Evolutionary conservation across 345 rosid genomes (phyloP).

Genomic region (Salix brachista): DNA sequence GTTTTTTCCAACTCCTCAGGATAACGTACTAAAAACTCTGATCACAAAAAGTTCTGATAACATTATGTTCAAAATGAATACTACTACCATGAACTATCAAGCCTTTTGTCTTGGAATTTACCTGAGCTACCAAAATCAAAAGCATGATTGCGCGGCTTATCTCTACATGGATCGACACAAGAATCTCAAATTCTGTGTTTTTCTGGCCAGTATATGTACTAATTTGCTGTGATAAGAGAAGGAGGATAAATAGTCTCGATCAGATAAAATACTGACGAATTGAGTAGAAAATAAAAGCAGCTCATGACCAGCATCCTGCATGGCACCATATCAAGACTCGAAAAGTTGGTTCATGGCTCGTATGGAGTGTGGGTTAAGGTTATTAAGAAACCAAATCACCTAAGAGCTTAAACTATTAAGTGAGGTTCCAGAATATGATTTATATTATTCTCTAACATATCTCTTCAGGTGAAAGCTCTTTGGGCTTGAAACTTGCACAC

Average conservation of each 20-base stretch:
- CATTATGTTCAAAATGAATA: no score
- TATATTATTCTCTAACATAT: no score
- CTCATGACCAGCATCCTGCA: background rate
- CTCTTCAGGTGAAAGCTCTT: no score
- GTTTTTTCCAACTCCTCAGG: background rate
- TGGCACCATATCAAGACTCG: background rate
- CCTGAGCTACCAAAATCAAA: constrained; percentile 41
- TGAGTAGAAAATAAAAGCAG: background rate
- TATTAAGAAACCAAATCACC: no score
- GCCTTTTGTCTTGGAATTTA: constrained; percentile 1
- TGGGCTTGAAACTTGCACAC: no score
- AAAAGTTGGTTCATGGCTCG: background rate
- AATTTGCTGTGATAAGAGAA: constrained; percentile 30
- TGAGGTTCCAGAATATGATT: no score
- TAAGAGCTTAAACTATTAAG: no score
- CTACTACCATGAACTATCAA: background rate
- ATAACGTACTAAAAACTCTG: background rate
- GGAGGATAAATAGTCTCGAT: background rate
- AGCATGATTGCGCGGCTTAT: constrained; percentile 31
- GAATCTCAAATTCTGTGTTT: constrained; percentile 17
- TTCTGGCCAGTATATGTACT: constrained; percentile 16
- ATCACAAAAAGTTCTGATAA: background rate
- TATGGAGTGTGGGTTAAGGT: background rate
- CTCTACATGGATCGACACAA: constrained; percentile 33
- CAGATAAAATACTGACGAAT: background rate